A percentile compares a stretch with the other conserved stretches of the same genome.
Conservation (phyloP, 2,329 filamentous ascomycete species). For the Cytospora paraplurivora region DNA sequence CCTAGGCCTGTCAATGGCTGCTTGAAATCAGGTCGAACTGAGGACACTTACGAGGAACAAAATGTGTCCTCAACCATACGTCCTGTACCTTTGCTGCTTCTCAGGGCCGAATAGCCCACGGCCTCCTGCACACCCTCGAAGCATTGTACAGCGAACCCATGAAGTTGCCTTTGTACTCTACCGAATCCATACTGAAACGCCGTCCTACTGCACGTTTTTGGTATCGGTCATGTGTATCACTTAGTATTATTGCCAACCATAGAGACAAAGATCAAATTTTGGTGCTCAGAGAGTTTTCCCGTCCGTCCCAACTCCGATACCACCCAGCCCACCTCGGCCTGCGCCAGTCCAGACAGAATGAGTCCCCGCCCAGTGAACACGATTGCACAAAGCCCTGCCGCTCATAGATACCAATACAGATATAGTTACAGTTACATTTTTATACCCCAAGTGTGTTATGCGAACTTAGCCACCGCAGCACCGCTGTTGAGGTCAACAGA, state of each 20-base stretch:
- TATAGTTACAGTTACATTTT: not conserved
- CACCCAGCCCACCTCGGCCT: not conserved
- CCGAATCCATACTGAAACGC: not conserved
- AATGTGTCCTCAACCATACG: too few relatives aligned
- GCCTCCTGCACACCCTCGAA: too few relatives aligned
- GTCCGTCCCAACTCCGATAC: not conserved
- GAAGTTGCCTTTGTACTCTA: not conserved
- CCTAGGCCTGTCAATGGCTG: too few relatives aligned
- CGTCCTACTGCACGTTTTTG: not conserved
- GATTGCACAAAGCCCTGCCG: not conserved
- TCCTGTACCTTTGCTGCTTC: too few relatives aligned
- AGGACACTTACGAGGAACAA: not conserved
- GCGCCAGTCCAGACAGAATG: not conserved
- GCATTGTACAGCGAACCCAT: not conserved
- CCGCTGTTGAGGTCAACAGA: not conserved
- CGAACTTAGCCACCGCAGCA: not conserved
- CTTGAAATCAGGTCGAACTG: too few relatives aligned
- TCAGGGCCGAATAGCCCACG: too few relatives aligned
- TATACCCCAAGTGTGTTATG: slow-evolving; percentile 1
- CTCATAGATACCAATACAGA: not conserved
- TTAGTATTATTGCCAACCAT: not conserved
- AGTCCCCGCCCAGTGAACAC: not conserved
- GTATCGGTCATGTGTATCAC: not conserved
- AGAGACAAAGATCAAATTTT: not conserved
- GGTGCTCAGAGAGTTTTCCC: not conserved